Evolutionary conservation across 116 monocot species (phyloP).

Genomic region (Trichopus zeylanicus): DNA sequence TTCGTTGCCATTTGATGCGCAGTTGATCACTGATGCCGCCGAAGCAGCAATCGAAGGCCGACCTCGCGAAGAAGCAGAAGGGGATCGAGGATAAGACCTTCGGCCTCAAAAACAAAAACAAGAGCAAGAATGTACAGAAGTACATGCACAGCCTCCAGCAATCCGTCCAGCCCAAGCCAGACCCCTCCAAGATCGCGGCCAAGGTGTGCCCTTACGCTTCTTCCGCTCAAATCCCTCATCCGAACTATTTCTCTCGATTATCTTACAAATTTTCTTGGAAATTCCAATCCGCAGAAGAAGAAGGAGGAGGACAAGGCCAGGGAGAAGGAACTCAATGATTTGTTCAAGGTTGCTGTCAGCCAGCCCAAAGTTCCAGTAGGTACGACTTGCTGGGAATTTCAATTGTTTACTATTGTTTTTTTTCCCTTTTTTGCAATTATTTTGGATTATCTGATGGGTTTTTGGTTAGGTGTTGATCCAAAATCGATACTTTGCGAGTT

Average conservation of each 20-base stretch:
- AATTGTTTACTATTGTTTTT: not conserved
- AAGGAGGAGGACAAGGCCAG: constrained; percentile 98
- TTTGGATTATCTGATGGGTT: not conserved
- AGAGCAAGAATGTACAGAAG: constrained; percentile 97
- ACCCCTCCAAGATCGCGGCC: constrained; percentile 73
- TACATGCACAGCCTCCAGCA: constrained; percentile 90
- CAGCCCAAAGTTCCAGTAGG: constrained; percentile 97
- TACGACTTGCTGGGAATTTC: constrained; percentile 17
- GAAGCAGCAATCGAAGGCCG: constrained; percentile 59
- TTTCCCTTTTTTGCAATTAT: not conserved
- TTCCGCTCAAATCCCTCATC: not conserved
- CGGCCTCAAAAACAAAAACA: constrained; percentile 98
- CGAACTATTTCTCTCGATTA: not conserved
- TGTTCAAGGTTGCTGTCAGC: constrained; percentile 90
- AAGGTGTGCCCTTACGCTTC: too few species aligned
- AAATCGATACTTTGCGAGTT: constrained; percentile 98
- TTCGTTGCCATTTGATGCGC: not conserved
- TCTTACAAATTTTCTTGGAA: not conserved
- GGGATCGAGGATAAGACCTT: constrained; percentile 95
- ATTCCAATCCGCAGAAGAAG: constrained; percentile 61
- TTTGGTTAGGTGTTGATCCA: constrained; percentile 81
- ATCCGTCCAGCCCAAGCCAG: constrained; percentile 65
- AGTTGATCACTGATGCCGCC: constrained; percentile 45
- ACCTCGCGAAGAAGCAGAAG: constrained; percentile 98
- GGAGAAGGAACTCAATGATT: constrained; percentile 94